A percentile compares a stretch with the other conserved stretches of the same genome.
phyloP scores from a whole-genome alignment of 768 basidiomycete genomes.

The Coprinellus micaceus region DNA sequence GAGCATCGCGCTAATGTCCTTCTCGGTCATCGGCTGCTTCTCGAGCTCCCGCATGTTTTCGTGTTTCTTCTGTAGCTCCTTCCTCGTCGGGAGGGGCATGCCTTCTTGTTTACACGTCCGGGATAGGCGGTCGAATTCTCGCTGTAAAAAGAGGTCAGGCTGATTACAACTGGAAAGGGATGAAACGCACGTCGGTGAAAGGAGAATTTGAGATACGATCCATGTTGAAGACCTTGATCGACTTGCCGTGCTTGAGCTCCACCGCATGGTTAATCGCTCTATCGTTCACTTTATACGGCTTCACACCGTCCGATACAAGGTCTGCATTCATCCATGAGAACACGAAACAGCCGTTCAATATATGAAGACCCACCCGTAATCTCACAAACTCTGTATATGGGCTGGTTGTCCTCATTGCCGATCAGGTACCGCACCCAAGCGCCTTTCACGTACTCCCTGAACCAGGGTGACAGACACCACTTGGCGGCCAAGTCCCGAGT shows the following conservation, averaged over 20 bases:
- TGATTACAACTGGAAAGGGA: not conserved
- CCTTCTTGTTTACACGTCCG: slow-evolving; percentile 46
- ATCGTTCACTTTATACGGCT: slow-evolving; percentile 72
- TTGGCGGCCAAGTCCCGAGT: slow-evolving; percentile 70
- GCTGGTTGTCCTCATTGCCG: slow-evolving; percentile 52
- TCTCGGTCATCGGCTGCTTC: slow-evolving; percentile 76
- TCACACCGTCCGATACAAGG: slow-evolving; percentile 47
- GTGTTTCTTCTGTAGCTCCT: slow-evolving; percentile 61
- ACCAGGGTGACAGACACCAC: slow-evolving; percentile 75
- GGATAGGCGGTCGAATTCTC: slow-evolving; percentile 66
- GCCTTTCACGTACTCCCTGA: slow-evolving; percentile 78
- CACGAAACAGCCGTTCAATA: slow-evolving; percentile 7
- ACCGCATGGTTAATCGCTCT: slow-evolving; percentile 61
- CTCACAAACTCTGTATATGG: slow-evolving; percentile 81
- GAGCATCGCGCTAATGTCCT: slow-evolving; percentile 78
- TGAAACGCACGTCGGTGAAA: slow-evolving; percentile 55
- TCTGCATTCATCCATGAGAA: slow-evolving; percentile 26
- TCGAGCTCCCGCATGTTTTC: slow-evolving; percentile 57
- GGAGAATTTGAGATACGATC: slow-evolving; percentile 80
- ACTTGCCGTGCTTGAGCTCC: slow-evolving; percentile 74
- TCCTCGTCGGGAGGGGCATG: slow-evolving; percentile 63
- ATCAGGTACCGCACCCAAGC: slow-evolving; percentile 86
- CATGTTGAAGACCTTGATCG: slow-evolving; percentile 62
- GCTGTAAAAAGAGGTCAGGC: slow-evolving; percentile 35
- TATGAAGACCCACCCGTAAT: slow-evolving; percentile 55